phyloP scores from a whole-genome alignment of 139 green algal genomes.

The Ostreobium quekettii region DNA sequence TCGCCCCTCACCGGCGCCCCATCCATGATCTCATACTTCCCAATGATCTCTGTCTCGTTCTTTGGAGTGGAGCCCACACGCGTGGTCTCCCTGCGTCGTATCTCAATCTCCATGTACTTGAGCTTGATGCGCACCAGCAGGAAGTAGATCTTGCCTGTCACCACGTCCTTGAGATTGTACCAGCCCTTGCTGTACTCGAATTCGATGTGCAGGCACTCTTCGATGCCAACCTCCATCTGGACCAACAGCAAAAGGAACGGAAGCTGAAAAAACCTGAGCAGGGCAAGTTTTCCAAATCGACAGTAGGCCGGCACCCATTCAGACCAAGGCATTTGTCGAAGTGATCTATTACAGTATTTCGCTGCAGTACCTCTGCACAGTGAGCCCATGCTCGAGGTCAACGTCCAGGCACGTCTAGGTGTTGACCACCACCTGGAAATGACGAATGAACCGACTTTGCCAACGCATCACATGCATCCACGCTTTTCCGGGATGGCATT shows the following conservation, averaged over 20 bases:
- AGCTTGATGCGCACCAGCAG: conserved; percentile 97
- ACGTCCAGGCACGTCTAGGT: too few relatives aligned
- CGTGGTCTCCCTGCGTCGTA: conserved; percentile 83
- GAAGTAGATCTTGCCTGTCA: conserved; percentile 97
- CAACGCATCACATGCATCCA: too few relatives aligned
- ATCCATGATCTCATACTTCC: conserved; percentile 99
- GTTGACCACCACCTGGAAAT: too few relatives aligned
- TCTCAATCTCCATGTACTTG: conserved; percentile 99
- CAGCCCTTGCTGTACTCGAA: conserved; percentile 92
- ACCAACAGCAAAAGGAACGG: conserved; percentile 6
- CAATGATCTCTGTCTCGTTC: conserved; percentile 91
- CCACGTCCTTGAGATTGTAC: conserved; percentile 84
- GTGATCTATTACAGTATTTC: too few relatives aligned
- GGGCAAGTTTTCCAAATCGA: background rate
- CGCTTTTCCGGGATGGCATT: too few relatives aligned
- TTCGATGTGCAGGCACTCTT: conserved; percentile 99
- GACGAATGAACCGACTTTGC: too few relatives aligned
- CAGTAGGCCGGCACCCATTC: background rate
- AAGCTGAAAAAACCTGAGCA: background rate
- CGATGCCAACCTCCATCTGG: conserved; percentile 98
- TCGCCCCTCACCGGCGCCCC: conserved; percentile 88
- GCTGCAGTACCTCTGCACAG: too few relatives aligned
- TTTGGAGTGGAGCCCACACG: conserved; percentile 63
- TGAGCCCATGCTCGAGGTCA: too few relatives aligned
- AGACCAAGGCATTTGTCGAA: background rate